phyloP scores from a whole-genome alignment of 768 basidiomycete species.

The Tricholoma sp. region DNA sequence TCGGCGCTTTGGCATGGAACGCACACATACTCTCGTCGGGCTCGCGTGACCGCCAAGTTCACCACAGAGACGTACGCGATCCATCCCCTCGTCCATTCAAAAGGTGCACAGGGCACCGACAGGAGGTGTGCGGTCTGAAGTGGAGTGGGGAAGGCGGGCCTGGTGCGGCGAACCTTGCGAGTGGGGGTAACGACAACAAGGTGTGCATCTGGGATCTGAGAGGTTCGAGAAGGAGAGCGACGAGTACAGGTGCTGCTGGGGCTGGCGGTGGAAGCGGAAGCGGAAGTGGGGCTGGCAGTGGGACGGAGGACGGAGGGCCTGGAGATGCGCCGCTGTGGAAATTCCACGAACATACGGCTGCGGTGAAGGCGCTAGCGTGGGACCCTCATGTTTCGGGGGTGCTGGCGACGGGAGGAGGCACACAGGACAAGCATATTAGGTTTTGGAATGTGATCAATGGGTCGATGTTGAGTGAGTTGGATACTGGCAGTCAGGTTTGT shows the following conservation, averaged over 20 bases:
- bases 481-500: constrained; percentile 93
- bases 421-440: constrained; percentile 96
- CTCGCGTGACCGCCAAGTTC: constrained; percentile 84
- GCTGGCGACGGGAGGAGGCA: constrained; percentile 93
- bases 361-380: constrained; percentile 98
- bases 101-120: constrained; percentile 69
- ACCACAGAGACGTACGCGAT: constrained; percentile 90
- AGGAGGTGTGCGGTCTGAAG: constrained; percentile 94
- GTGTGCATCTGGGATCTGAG: constrained; percentile 95
- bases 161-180: constrained; percentile 62
- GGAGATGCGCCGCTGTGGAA: constrained; percentile 79
- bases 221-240: constrained; percentile 28
- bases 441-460: constrained; percentile 96
- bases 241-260: constrained; percentile 18
- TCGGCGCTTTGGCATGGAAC: constrained; percentile 96
- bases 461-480: constrained; percentile 77
- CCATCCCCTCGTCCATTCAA: constrained; percentile 59
- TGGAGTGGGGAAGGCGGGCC: constrained; percentile 65
- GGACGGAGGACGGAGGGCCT: constrained; percentile 24
- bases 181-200: constrained; percentile 98
- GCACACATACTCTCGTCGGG: constrained; percentile 82
- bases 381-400: constrained; percentile 91
- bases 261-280: constrained; percentile 15
- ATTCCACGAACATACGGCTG: constrained; percentile 95
- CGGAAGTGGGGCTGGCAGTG: constrained; percentile 12